Base-by-base conservation (phyloP, 2,329 filamentous ascomycete species). In the Parasarocladium wereldwijsianum region DNA sequence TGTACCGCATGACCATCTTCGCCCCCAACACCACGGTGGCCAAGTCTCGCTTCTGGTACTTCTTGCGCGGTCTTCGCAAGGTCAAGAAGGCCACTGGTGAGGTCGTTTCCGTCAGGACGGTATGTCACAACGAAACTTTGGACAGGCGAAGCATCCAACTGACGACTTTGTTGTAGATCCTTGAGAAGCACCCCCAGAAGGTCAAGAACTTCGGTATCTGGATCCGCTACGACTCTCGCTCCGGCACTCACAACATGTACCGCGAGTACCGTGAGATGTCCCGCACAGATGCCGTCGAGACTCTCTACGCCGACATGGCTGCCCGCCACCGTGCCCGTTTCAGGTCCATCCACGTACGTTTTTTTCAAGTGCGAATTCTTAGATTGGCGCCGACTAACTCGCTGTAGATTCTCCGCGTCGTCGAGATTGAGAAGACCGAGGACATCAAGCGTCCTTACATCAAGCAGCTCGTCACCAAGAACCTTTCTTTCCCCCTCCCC, bases 161-260 rank as follows among this genome's bases (percentile, higher is more conserved):
- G 13, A 23, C 6, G 15, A 30, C 6, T n/a, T 12, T n/a, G n/a
- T 13, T 17, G 12, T 27, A 93, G 86, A 92, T 98, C 70, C 66
- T 75, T 67, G 90, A 98, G 85, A 96, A 96, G 80, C 85, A 84
- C 64, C 90, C 90, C 54, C 71, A 86, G 57, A 94, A 93, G 75
- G 86, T 98, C 76, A 98, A 98, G 85, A 98, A 94, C 82, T 96
- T 98, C 62, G 90, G 90, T 62, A 78, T 98, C 76, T 98, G 92
- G 92, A 79, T 98, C 69, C 86, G 92, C 60, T 98, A 98, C 72
- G 87, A 98, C 70, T 98, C 92, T 41, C 87, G 90, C 65, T 96
- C 90, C 52, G 90, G 90, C 53, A 98, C 90, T 54, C 90, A 98
- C 85, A 98, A 98, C 81, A 98, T 98, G 90, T 98, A 98, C 84